Evolutionary conservation across 108 stramenopile genomes (phyloP), one percentile per base, ranked within the genome.

Genomic region (Skeletonema tropicum): DNA sequence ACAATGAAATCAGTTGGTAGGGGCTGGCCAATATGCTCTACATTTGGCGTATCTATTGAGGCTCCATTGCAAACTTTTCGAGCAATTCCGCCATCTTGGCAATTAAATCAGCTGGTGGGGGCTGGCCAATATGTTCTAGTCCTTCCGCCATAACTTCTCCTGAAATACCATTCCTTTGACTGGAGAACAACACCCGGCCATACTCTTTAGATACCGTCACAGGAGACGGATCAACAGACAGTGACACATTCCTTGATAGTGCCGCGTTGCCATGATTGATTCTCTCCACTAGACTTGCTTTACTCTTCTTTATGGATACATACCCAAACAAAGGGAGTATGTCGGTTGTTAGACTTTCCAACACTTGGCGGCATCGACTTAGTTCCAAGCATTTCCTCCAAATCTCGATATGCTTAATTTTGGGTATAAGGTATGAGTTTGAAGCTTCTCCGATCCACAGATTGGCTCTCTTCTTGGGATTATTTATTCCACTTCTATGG

Each of bases 131-230:
- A 45, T 45, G 15, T n/a, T 45, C 42, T 45, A 5, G 15, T 3
- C 42, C 42, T 45, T 45, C 15, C 15, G 42, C 15, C 7, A 4
- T 17, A 55, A 25, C 21, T 9, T 9, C 10, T 23, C 2, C 52
- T 23, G 21, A 55, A 21, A 10, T 21, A 23, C 23, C 21, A 55
- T 55, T 55, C 9, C 52, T 55, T 23, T 23, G 21, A 10, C 52
- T 7, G 23, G 75, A 76, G 41, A 76, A 76, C 25, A 76, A 31
- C 26, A 76, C 66, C 46, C 65, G 75, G 13, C 75, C 75, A 39
- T 68, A 76, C 5, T 76, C 32, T 68, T 52, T 35, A 6, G 60
- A 23, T 25, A 76, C 67, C 36, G 35, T 55, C 14, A 60, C 46
- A 15, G 36, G 17, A 61, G 48, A 60, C 11, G 75, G 75, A 46